Conservation (phyloP, 2,329 filamentous ascomycete species). For the Tolypocladium paradoxum region DNA sequence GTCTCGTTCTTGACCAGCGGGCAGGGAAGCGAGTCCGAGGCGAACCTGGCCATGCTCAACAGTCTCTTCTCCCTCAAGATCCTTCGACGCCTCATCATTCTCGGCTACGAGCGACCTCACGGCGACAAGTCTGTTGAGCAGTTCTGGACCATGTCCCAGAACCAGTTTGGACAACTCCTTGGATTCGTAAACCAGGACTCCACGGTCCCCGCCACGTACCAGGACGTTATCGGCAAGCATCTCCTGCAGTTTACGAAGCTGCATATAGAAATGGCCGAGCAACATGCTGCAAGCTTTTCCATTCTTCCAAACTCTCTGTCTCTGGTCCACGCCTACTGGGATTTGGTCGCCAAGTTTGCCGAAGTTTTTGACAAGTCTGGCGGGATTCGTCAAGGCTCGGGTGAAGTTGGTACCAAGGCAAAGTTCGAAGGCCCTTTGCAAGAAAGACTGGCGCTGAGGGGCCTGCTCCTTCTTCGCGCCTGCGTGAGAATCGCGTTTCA, state of each 20-base stretch:
- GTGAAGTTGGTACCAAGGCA: constrained; percentile 29
- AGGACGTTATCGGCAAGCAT: constrained; percentile 68
- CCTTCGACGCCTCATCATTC: constrained; percentile 65
- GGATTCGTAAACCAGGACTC: constrained; percentile 47
- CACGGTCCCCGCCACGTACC: constrained; percentile 40
- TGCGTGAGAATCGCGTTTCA: constrained; percentile 81
- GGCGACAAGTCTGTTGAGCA: constrained; percentile 63
- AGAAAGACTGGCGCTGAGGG: constrained; percentile 75
- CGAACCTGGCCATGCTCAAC: constrained; percentile 58
- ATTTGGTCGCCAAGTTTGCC: constrained; percentile 64
- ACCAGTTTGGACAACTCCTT: constrained; percentile 69
- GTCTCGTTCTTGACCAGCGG: constrained; percentile 46
- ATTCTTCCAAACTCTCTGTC: constrained; percentile 69
- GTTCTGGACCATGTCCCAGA: constrained; percentile 71
- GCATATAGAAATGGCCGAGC: constrained; percentile 73
- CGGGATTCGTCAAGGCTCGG: constrained; percentile 37
- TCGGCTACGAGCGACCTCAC: constrained; percentile 77
- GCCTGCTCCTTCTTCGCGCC: constrained; percentile 68
- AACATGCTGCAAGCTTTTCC: constrained; percentile 73
- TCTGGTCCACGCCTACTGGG: constrained; percentile 78
- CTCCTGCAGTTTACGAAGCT: constrained; percentile 85
- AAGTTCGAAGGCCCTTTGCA: constrained; percentile 52
- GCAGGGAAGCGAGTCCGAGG: constrained; percentile 46
- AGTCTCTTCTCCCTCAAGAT: constrained; percentile 72
- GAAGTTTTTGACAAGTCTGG: constrained; percentile 57